Base-by-base conservation (phyloP, 2,329 filamentous ascomycete genomes). In the Aspergillus viridinutans region DNA sequence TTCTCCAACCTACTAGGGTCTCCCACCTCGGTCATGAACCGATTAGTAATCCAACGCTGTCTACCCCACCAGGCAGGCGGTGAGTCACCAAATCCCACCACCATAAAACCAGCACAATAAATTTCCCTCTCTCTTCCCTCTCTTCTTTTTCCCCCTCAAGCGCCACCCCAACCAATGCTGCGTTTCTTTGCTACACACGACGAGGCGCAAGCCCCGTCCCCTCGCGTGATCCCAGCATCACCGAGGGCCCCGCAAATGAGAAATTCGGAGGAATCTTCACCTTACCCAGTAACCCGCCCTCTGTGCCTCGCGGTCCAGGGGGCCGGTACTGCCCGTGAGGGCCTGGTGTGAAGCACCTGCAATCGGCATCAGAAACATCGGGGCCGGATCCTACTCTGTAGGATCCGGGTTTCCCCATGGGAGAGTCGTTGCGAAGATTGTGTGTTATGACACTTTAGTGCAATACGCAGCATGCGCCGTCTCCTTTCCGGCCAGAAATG, bases 191-290 rank as follows among this genome's bases (percentile, higher is more conserved):
- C 90, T 88, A 88, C 88, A 90, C 84, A 85, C 75, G 84, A 80
- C 83, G 90, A 80, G 61, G 81, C 67, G 69, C 45, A 55, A 48
- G 53, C 45, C 17, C 28, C 49, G n/a, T 58, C 58, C 61, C 59
- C 58, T 56, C 65, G 67, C 17, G 35, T 57, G 56, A 60, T 58
- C 55, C 53, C 14, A 51, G 54, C 43, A 42, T 56, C 59, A 43
- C 9, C 43, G 47, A 61, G 65, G 56, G 63, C 49, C 61, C 76
- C 79, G 90, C 90, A 92, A 91, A 91, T 92, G 90, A 91, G 90
- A 94, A 94, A 94, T 93, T 94, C 90, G 90, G 90, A 94, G 90
- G 89, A 94, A 87, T 92, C 89, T 92, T 90, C 90, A 91, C 74
- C 54, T 71, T 60, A 54, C 59, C 65, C 63, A 58, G 74, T 78